Conservation (phyloP, 106 monocot species). For the Dendrobium chrysotoxum region DNA sequence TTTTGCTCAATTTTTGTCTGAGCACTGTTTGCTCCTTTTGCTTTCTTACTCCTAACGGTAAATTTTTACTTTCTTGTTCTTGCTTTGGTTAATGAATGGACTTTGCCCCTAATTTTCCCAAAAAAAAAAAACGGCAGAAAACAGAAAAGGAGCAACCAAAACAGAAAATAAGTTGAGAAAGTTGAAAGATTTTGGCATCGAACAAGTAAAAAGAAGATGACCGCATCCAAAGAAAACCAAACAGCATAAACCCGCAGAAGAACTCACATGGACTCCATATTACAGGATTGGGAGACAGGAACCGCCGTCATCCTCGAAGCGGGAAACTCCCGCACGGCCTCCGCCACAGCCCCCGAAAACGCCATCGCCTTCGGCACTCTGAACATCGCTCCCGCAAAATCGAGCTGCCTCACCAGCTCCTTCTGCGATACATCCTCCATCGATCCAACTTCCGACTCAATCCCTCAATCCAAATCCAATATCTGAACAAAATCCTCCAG, state of each 20-base stretch:
- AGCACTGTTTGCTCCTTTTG: no score
- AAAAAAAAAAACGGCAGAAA: not conserved
- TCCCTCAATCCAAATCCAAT: not conserved
- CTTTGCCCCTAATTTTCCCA: no score
- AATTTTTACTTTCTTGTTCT: no score
- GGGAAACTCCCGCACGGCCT: not conserved
- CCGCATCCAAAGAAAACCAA: not conserved
- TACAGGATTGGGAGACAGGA: not conserved
- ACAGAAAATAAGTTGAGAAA: not conserved
- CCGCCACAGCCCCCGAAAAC: not conserved
- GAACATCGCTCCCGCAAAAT: no score
- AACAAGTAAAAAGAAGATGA: not conserved
- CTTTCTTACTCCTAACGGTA: no score
- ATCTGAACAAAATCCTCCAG: not conserved
- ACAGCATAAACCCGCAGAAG: not conserved
- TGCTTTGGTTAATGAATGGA: no score
- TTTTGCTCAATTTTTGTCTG: no score
- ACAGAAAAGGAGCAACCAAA: not conserved
- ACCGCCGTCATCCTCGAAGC: not conserved
- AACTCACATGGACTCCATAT: not conserved
- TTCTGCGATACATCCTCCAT: not conserved
- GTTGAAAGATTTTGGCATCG: not conserved
- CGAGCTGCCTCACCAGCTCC: conserved; percentile 6
- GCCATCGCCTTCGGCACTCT: not conserved
- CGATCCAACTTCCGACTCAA: not conserved